Percentiles rank a stretch among this genome's conserved stretches.
Conservation (phyloP, 2,329 filamentous ascomycete species). For the Arthrinium phaeospermum region DNA sequence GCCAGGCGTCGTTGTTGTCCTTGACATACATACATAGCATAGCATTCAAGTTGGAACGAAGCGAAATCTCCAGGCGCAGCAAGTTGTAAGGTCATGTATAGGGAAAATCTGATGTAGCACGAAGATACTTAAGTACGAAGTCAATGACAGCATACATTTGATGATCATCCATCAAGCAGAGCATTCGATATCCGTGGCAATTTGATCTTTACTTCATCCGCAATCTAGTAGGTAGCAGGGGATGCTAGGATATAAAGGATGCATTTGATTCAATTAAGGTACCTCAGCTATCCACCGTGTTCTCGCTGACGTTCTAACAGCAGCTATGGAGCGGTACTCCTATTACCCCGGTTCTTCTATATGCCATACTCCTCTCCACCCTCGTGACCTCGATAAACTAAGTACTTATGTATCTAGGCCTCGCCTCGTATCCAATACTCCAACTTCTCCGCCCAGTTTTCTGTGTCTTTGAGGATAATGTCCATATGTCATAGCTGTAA, state of each 20-base stretch:
- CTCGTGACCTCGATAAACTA: not conserved
- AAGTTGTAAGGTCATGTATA: not conserved
- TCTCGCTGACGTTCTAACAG: conserved; percentile 5
- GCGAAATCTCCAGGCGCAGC: not conserved
- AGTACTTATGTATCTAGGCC: not conserved
- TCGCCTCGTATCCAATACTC: not conserved
- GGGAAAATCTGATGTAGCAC: not conserved
- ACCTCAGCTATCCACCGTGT: not conserved
- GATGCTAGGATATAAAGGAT: not conserved
- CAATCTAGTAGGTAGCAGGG: no score
- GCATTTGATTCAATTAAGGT: not conserved
- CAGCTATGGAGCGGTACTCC: not conserved
- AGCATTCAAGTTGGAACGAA: not conserved
- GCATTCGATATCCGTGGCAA: not conserved
- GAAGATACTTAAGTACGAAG: conserved; percentile 12
- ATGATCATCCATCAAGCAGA: not conserved
- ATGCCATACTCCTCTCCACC: not conserved
- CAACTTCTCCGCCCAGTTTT: not conserved
- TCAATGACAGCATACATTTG: not conserved
- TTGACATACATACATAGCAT: not conserved
- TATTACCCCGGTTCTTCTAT: not conserved
- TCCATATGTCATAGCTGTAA: not conserved
- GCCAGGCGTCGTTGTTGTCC: not conserved
- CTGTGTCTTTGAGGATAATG: not conserved
- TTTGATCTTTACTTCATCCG: not conserved